A percentile compares a stretch with the other conserved stretches of the same genome.
Conservation (phyloP, 352 stramenopile species). For the Discostella stelligera region DNA sequence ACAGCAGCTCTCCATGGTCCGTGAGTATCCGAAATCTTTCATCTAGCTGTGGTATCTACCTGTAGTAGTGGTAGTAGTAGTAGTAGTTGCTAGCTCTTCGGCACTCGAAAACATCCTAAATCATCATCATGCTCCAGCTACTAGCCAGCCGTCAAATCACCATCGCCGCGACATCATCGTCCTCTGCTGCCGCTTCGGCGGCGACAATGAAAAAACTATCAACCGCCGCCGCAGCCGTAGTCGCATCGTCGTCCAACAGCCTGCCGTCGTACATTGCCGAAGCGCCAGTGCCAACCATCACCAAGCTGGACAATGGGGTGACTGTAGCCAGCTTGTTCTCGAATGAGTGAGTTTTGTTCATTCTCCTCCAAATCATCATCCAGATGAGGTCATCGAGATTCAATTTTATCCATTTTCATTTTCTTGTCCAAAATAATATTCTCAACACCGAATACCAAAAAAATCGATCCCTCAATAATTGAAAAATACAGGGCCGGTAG, state of each 20-base stretch:
- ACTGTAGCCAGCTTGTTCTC: conserved; percentile 27
- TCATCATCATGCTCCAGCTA: conserved; percentile 2
- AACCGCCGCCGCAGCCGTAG: neutral
- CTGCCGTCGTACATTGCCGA: conserved; percentile 20
- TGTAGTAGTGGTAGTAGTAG: no score
- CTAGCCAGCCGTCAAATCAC: conserved; percentile 4
- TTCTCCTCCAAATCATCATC: no score
- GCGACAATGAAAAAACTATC: neutral
- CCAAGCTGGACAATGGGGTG: conserved; percentile 27
- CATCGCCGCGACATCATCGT: neutral
- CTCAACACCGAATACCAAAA: neutral
- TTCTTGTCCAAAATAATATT: neutral
- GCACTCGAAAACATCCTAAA: no score
- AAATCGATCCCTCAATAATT: no score
- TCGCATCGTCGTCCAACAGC: neutral
- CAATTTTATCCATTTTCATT: no score
- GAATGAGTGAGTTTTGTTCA: conserved; percentile 11
- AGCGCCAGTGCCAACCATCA: conserved; percentile 10
- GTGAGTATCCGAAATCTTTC: no score
- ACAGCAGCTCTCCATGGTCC: no score
- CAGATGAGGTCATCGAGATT: no score
- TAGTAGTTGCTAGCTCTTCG: no score
- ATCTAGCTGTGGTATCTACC: no score
- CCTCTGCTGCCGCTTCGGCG: neutral
- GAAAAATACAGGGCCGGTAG: no score